phyloP scores from a whole-genome alignment of 2,329 filamentous ascomycete genomes.

The Aurifilum marmelostoma region DNA sequence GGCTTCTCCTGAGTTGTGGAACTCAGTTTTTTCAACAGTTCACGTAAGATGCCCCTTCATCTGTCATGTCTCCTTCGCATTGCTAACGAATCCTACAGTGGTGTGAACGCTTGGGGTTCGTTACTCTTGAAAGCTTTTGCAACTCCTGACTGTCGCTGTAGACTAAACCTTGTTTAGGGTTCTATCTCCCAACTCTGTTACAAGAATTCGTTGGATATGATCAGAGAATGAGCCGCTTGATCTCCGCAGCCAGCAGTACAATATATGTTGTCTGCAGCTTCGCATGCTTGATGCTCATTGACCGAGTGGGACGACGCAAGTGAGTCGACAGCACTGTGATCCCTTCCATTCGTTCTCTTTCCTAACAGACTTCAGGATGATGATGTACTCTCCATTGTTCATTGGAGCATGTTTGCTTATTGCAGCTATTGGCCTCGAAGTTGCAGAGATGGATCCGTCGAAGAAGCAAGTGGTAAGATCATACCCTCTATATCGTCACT shows the following conservation, averaged over 20 bases:
- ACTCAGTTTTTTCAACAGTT: constrained; percentile 53
- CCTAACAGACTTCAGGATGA: constrained; percentile 36
- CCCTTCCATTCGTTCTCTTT: neutral
- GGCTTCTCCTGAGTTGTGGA: constrained; percentile 44
- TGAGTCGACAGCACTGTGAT: constrained; percentile 24
- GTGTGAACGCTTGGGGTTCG: constrained; percentile 26
- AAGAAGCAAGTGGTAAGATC: constrained; percentile 34
- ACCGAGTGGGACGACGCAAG: constrained; percentile 46
- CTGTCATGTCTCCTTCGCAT: too few species aligned
- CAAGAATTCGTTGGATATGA: constrained; percentile 57
- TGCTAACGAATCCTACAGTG: constrained; percentile 15
- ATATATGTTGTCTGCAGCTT: constrained; percentile 44
- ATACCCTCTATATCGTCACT: too few species aligned
- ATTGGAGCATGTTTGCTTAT: constrained; percentile 44
- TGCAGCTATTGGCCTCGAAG: constrained; percentile 36
- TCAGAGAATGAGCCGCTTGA: constrained; percentile 49
- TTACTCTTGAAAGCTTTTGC: neutral
- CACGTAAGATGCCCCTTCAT: constrained; percentile 36
- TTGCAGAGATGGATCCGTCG: constrained; percentile 33
- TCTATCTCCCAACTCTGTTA: constrained; percentile 58
- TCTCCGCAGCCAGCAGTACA: constrained; percentile 56
- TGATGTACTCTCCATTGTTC: constrained; percentile 43
- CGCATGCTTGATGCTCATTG: constrained; percentile 44
- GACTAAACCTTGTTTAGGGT: constrained; percentile 34
- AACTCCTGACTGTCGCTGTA: neutral